Evolutionary conservation across 2,329 filamentous ascomycete genomes (phyloP), one percentile per base, ranked within the genome.

Genomic region (Colletotrichum tropicale): DNA sequence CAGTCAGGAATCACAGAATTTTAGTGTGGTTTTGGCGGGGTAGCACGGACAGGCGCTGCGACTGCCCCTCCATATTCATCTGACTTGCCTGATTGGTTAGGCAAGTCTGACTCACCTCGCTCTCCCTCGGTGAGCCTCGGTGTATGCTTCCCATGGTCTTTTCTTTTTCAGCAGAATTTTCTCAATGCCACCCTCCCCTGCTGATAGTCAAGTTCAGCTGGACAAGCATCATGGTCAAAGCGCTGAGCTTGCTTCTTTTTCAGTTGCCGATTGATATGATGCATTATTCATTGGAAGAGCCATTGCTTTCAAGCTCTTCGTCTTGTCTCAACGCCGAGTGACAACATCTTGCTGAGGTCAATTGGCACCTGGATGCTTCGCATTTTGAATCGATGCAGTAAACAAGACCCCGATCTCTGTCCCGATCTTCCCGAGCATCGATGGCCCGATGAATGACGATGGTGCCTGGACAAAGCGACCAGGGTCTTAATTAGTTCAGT

Each of bases 1-100:
- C 52, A 5, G 58, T 71, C 58, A 66, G 61, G 43, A 48, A 28
- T 67, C 69, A 60, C 65, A 75, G 55, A 69, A 66, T 71, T 71
- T 58, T 55, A 18, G 61, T 58, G 71, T 76, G 74, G 55, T 62
- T 48, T 55, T 73, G 69, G 68, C 67, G 75, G 75, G 68, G 75
- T 68, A 75, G 36, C 55, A 43, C 32, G 32, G 67, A 52, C 61
- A 56, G 68, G 18, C 56, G n/a, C 26, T 21, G 28, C 30, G 32
- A 71, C 30, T 71, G 74, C 74, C 74, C 74, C 74, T 76, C 60
- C 64, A 60, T 26, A 21, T 18, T 55, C n/a, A n/a, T 18, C n/a
- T 30, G 7, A 3, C 6, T 4, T 76, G 74, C 70, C 74, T 76
- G 36, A 74, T n/a, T 52, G 21, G 64, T 65, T 15, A 70, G 36